phyloP scores from a whole-genome alignment of 495 filamentous ascomycete genomes.

The Elasticomyces elasticus region DNA sequence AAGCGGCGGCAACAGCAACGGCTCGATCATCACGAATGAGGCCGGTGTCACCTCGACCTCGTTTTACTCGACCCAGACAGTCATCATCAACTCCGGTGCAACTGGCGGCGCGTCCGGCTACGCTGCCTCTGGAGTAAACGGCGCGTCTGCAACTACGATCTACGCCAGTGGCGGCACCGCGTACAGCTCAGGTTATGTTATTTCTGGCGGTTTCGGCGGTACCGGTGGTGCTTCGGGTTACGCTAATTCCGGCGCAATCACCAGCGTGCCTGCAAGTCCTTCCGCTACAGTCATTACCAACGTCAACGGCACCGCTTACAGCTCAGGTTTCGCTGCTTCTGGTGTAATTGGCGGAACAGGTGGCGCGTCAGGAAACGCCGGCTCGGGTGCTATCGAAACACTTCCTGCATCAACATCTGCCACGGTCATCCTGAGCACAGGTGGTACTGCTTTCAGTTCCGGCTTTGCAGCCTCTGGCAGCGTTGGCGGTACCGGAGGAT shows the following conservation, averaged over 20 bases:
- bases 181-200: not conserved
- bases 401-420: not conserved
- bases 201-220: not conserved
- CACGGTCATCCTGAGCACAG: constrained; percentile 6
- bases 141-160: not conserved
- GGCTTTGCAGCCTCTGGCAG: constrained; percentile 1
- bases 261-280: not conserved
- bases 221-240: not conserved
- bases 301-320: not conserved
- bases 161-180: not conserved
- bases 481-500: constrained; percentile 2
- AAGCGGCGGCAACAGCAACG: not conserved
- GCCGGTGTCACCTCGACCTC: not conserved
- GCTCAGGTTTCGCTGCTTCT: not conserved
- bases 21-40: not conserved
- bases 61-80: not conserved
- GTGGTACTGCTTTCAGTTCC: constrained; percentile 4
- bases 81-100: constrained; percentile 1
- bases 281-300: not conserved
- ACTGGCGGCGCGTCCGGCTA: constrained; percentile 1
- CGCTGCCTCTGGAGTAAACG: not conserved
- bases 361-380: not conserved
- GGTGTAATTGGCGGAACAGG: not conserved
- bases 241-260: not conserved
- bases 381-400: not conserved